Percentiles rank a stretch among this genome's conserved stretches.
phyloP scores from a whole-genome alignment of 164 flowering plant genomes.

The Tetrastigma voinierianum region DNA sequence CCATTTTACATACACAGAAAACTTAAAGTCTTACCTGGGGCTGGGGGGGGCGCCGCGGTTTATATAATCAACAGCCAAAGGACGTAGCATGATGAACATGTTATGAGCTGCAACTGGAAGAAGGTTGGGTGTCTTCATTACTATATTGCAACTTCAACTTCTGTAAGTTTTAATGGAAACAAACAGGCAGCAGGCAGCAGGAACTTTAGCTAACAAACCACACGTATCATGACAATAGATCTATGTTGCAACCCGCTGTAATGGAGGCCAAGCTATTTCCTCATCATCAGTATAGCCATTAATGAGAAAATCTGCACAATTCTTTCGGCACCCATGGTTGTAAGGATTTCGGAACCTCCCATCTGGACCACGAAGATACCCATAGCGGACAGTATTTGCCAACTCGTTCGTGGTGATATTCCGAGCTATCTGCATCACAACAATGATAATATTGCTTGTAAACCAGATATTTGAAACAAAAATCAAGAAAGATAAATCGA shows the following conservation, averaged over 20 bases:
- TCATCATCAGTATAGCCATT: slow-evolving; percentile 72
- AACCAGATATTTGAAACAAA: not conserved
- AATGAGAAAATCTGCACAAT: slow-evolving; percentile 83
- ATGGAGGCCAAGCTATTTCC: slow-evolving; percentile 73
- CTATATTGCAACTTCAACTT: no score
- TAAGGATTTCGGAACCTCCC: slow-evolving; percentile 89
- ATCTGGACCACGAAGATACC: slow-evolving; percentile 85
- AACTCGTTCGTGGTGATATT: slow-evolving; percentile 93
- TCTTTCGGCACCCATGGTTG: slow-evolving; percentile 83
- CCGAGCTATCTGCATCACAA: slow-evolving; percentile 73
- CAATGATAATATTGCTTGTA: not conserved
- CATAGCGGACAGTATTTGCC: slow-evolving; percentile 77
- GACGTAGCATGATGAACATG: no score
- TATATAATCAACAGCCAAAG: no score
- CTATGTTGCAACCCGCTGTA: slow-evolving; percentile 48
- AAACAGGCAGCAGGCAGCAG: no score
- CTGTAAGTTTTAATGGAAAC: no score
- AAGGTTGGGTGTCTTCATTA: no score
- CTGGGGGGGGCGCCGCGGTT: no score
- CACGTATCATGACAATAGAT: not conserved
- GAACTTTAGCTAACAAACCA: no score
- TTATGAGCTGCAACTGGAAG: no score
- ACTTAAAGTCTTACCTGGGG: no score
- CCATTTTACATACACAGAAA: no score
- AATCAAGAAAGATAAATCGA: not conserved